Evolutionary conservation across 495 filamentous ascomycete species (phyloP), one percentile per base, ranked within the genome.

Genomic region (Aspergillus haitiensis): DNA sequence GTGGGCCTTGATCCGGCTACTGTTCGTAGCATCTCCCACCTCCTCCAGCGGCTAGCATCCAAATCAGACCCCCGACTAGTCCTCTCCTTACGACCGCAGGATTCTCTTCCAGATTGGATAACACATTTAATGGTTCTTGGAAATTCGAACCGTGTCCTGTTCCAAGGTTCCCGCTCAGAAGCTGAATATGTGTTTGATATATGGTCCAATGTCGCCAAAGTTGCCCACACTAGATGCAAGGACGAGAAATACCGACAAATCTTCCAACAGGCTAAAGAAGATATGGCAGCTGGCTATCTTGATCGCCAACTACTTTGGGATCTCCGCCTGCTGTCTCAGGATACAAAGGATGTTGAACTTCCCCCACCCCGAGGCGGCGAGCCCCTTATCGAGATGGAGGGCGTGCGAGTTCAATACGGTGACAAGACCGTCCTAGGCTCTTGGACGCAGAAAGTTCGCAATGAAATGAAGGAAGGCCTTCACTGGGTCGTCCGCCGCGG

Each of bases 1-100:
- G 77, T 98, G 90, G 94, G 94, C 8, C 77, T 98, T 36, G 94
- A 98, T 69, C 94, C 94, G 21, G 82, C 85, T 18, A 92, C 91
- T 3, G 79, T 87, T 9, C 75, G 76, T 34, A 81, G 81, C 10
- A 70, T 98, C 64, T 93, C 89, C 18, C 74, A 75, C 3, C 75
- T 97, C 40, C 80, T 97, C 7, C 72, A 83, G 60, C 70, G 76
- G 0, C 65, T 98, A 16, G 88, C 88, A 3, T 73, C 81, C 58
- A 81, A 81, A 52, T 80, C 74, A 51, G 80, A 81, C 15, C 90
- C 92, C 6, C 82, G 90, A 36, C 73, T 97, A 16, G 75, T 98
- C 12, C 70, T 97, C 34, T 87, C 86, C 37, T 78, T 93, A 10
- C 82, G 93, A 36, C 88, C 92, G 11, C 92, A 97, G 68, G 93